Evolutionary conservation across 306 rosid species (phyloP), one percentile per base, ranked within the genome.

Genomic region (Erythrophleum fordii): DNA sequence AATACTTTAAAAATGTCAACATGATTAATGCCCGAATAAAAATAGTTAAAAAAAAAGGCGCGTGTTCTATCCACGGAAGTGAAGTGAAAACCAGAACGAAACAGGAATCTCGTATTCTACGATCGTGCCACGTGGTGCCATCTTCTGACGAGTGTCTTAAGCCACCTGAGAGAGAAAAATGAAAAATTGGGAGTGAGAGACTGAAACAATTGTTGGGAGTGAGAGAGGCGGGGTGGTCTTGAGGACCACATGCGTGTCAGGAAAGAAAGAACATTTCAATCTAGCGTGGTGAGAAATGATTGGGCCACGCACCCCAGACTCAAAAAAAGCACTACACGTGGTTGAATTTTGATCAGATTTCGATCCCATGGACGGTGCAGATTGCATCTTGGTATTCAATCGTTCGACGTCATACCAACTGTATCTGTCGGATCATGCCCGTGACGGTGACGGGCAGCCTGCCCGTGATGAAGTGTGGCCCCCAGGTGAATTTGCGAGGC

Each of bases 401-500:
- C 67, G 71, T 75, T 88, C 81, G 83, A 89, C 93, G 95, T 91
- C 95, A 93, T 80, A 84, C 90, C 94, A 93, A 82, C 96, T 93
- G 91, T 83, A 81, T 48, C 55, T 86, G 89, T 88, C 82, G 86
- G 85, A 80, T 86, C 81, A 76, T 91, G 94, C 97, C 96, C 94
- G 87, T 68, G 97, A 87, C 85, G 80, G 86, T 83, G 92, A 89
- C 88, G 95, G 97, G 93, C 88, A 87, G 85, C 45, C 84, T 90
- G 86, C 93, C 96, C 92, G 83, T 80, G 72, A 73, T 70, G 80
- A 67, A 77, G 14, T 77, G 92, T 87, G 94, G 93, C 83, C 93
- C 96, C 91, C 85, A 85, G 78, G 83, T 71, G 83, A 79, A 60
- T 46, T 72, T 73, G 77, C 71, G 70, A 60, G 61, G 71, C 17